Percentiles rank a stretch among this genome's conserved stretches.
Conservation (phyloP, 108 stramenopile species). For the Nitzschia sp. region DNA sequence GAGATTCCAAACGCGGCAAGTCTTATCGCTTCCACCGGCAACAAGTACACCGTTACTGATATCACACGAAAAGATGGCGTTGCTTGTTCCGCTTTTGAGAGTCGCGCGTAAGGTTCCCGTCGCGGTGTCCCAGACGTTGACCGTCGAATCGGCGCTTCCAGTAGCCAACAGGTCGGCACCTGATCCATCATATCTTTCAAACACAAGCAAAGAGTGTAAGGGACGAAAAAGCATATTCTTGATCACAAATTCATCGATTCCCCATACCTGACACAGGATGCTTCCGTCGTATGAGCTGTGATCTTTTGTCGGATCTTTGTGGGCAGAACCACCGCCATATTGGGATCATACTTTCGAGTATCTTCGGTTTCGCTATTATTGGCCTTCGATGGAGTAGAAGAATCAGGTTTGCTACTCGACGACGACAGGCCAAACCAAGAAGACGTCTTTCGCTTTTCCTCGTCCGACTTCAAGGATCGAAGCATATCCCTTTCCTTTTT, state of each 20-base stretch:
- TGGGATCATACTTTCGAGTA: constrained; percentile 46
- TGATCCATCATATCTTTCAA: constrained; percentile 57
- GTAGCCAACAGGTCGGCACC: constrained; percentile 69
- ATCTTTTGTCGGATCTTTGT: constrained; percentile 57
- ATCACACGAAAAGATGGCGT: constrained; percentile 72
- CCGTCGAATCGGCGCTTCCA: constrained; percentile 66
- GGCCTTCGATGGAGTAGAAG: no score
- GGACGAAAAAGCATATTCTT: not conserved
- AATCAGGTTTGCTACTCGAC: not conserved
- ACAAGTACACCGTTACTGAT: constrained; percentile 65
- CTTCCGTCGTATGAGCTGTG: constrained; percentile 65
- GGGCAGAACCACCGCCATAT: constrained; percentile 56
- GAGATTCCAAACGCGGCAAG: constrained; percentile 83
- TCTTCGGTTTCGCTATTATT: constrained; percentile 11
- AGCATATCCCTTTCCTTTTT: constrained; percentile 72
- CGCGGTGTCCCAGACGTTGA: constrained; percentile 79
- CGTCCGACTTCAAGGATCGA: constrained; percentile 35
- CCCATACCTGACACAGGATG: constrained; percentile 63
- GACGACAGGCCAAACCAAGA: constrained; percentile 55
- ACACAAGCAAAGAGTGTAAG: not conserved
- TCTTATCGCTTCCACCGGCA: constrained; percentile 80
- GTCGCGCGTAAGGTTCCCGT: constrained; percentile 64
- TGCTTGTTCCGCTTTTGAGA: constrained; percentile 53
- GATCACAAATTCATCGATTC: not conserved
- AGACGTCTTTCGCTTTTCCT: constrained; percentile 44